Evolutionary conservation across 2,329 filamentous ascomycete species (phyloP).

Genomic region (Colletotrichum aenigma): DNA sequence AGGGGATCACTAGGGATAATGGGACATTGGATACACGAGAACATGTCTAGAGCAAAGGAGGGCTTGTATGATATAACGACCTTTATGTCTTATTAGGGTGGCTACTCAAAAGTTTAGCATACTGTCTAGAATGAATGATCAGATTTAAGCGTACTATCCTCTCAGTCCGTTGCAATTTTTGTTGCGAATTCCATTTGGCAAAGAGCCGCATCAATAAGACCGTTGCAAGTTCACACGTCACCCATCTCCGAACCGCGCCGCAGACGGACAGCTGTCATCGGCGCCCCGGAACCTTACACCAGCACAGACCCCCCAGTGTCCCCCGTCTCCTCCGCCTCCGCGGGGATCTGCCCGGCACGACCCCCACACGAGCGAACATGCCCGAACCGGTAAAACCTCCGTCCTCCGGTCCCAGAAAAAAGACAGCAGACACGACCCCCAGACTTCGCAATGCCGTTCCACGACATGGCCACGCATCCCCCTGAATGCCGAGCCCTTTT

Average conservation of each 20-base stretch:
- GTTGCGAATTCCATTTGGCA: neutral
- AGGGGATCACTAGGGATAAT: neutral
- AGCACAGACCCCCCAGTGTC: neutral
- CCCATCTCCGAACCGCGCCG: neutral
- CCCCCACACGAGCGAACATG: neutral
- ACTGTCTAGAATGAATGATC: neutral
- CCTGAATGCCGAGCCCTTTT: neutral
- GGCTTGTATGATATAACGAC: neutral
- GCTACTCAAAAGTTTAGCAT: neutral
- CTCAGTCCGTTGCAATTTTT: neutral
- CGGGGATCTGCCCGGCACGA: constrained; percentile 7
- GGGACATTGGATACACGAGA: neutral
- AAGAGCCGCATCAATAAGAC: neutral
- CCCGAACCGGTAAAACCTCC: constrained; percentile 14
- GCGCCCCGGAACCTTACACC: neutral
- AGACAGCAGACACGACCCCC: neutral
- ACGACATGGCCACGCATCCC: neutral
- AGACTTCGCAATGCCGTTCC: neutral
- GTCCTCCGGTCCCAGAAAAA: neutral
- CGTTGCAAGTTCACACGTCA: neutral
- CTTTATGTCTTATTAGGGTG: neutral
- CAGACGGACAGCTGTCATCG: neutral
- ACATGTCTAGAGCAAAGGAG: neutral
- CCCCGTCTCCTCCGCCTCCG: neutral
- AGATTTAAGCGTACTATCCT: neutral